Base-by-base conservation (phyloP, 2,329 filamentous ascomycete species). In the Diaporthe citriasiana region DNA sequence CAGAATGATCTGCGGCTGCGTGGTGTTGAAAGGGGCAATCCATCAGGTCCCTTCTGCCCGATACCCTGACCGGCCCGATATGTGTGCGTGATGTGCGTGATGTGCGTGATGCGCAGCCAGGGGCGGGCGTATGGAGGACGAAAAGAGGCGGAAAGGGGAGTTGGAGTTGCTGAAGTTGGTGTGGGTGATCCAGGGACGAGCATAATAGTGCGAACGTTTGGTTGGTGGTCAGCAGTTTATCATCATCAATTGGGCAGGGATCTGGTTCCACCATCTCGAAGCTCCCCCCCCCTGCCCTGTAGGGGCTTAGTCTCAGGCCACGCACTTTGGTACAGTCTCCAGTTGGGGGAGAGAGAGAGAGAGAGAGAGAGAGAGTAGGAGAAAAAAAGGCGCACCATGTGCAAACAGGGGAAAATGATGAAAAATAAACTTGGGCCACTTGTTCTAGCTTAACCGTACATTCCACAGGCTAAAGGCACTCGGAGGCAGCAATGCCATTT, bases 191-290 rank as follows among this genome's bases (percentile, higher is more conserved):
- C 42, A 66, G 63, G 63, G 4, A 53, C 63, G 22, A 53, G 63
- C 30, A 53, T 51, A n/a, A n/a, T 15, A 13, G 40, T 51, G 63
- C 33, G 19, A 40, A 8, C 7, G 13, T n/a, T 30, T 63, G 47
- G 47, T 53, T 68, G n/a, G 47, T 68, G 47, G 63, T 68, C 63
- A 68, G 63, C 47, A 68, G 63, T 68, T 40, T 68, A 68, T 53
- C 63, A 68, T 51, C 33, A 53, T 25, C 45, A 17, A 40, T 22
- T 10, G n/a, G n/a, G 63, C 63, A 68, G 63, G 47, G 63, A n/a
- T 68, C 45, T 6, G 8, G 45, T 38, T 19, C 45, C 45, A 38
- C 47, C 47, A 68, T 13, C 33, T 53, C 1, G 45, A 17, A 66
- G 45, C 45, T 30, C 19, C 15, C 12, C 15, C 35, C 60, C 63